Evolutionary conservation across 176 grass and related monocot species (phyloP), one percentile per base, ranked within the genome.

Genomic region (Pontederia paniculata): DNA sequence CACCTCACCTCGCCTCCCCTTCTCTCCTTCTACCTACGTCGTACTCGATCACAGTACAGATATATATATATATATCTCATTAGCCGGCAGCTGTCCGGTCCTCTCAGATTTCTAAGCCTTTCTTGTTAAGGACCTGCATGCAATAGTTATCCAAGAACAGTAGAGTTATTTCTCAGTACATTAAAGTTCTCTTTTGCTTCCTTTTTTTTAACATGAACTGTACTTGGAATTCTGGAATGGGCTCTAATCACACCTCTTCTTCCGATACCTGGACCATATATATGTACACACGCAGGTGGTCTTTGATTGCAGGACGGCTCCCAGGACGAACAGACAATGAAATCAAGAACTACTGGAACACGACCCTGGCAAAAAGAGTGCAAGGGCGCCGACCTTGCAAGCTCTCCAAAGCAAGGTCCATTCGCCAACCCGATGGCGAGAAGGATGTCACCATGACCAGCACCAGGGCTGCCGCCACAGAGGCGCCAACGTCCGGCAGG

Each of bases 341-440:
- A 50, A 64, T 64, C 61, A 64, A 64, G 20, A 64, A 64, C 45
- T 64, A 64, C 45, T 64, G 61, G 61, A 64, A 64, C 61, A 64
- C 61, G 3, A 64, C 61, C 45, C 15, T 64, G 45, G 12, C 12
- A 20, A 64, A 50, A 20, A 64, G 61, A n/a, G 43, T 49, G 45
- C 20, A 23, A 0, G 61, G 19, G 28, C 8, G 13, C 11, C 31
- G 28, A 10, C 17, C 13, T 18, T 19, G 8, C 3, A n/a, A 10
- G 4, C 17, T 9, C 10, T 53, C 17, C 17, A 53, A 53, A 10
- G 0, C 17, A 9, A 21, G 5, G 15, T 18, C 51, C 11, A 21
- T n/a, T 3, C 4, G 17, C 16, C 17, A 21, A 8, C 20, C 51
- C 51, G 10, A 18, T 19, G 51, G 16, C 51, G 11, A 53, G 10